Conservation (phyloP, 2,329 filamentous ascomycete genomes). For the Chrysoporthe cubensis region DNA sequence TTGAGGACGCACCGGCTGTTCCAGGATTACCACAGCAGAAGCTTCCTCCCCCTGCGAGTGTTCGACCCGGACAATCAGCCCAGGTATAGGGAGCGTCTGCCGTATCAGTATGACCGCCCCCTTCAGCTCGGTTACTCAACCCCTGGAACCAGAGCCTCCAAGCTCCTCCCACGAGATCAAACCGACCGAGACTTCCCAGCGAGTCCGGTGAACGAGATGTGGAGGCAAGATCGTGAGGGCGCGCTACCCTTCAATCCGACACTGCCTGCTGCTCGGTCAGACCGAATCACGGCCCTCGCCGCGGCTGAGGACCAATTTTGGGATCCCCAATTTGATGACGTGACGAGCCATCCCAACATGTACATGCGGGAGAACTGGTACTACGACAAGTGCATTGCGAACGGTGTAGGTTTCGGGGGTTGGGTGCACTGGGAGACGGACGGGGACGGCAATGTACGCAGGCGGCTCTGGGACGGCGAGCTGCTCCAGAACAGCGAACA, state of each 20-base stretch:
- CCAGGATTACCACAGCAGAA: conserved; percentile 42
- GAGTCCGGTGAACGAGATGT: conserved; percentile 41
- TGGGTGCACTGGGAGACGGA: conserved; percentile 28
- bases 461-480: conserved; percentile 3
- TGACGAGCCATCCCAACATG: conserved; percentile 36
- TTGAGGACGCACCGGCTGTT: conserved; percentile 41
- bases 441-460: conserved; percentile 25
- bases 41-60: conserved; percentile 36
- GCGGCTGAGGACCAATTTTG: conserved; percentile 32
- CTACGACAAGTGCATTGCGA: conserved; percentile 41
- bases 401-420: conserved; percentile 19
- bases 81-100: conserved; percentile 36
- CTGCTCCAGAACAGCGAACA: conserved; percentile 13
- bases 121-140: conserved; percentile 40
- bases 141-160: background rate
- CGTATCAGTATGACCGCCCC: conserved; percentile 23
- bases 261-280: background rate
- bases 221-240: conserved; percentile 20
- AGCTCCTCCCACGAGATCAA: background rate
- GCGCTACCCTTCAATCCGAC: background rate
- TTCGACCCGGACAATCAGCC: conserved; percentile 31
- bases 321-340: background rate
- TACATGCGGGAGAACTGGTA: conserved; percentile 40
- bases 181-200: conserved; percentile 12
- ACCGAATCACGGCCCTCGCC: conserved; percentile 12